A percentile compares a stretch with the other conserved stretches of the same genome.
phyloP scores from a whole-genome alignment of 495 filamentous ascomycete species.

The Beverwykella pulmonaria region DNA sequence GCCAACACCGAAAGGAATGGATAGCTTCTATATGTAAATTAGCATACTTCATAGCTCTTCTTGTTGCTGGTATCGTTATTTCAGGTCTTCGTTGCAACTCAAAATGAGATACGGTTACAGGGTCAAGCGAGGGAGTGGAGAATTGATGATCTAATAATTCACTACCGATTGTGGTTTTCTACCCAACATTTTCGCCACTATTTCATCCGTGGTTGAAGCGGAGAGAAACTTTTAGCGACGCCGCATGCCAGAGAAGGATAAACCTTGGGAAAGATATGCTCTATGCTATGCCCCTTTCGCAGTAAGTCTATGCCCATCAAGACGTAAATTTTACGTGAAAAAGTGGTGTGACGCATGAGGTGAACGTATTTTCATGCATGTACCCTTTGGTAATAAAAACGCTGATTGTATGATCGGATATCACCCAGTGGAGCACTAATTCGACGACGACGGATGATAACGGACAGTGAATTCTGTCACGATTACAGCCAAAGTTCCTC shows the following conservation, averaged over 20 bases:
- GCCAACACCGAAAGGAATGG: neutral
- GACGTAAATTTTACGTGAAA: neutral
- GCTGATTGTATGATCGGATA: neutral
- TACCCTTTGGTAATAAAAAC: neutral
- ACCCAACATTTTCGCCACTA: too few relatives aligned
- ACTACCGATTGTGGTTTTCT: neutral
- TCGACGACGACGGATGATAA: neutral
- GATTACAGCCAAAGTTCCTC: neutral
- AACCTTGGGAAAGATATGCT: too few relatives aligned
- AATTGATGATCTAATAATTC: neutral
- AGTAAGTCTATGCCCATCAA: neutral
- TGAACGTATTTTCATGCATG: neutral
- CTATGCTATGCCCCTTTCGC: neutral
- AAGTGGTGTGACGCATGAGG: neutral
- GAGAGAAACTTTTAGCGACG: too few relatives aligned
- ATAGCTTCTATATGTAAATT: neutral
- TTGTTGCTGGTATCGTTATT: neutral
- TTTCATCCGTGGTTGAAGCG: too few relatives aligned
- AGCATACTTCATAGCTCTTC: neutral
- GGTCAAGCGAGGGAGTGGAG: neutral
- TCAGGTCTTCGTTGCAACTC: too few relatives aligned
- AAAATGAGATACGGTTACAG: neutral
- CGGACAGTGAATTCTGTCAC: neutral
- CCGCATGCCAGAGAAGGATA: too few relatives aligned
- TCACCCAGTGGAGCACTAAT: neutral